A percentile compares a stretch with the other conserved stretches of the same genome.
Evolutionary conservation across 2,329 filamentous ascomycete species (phyloP).

Genomic region (Trichophyton benhamiae): DNA sequence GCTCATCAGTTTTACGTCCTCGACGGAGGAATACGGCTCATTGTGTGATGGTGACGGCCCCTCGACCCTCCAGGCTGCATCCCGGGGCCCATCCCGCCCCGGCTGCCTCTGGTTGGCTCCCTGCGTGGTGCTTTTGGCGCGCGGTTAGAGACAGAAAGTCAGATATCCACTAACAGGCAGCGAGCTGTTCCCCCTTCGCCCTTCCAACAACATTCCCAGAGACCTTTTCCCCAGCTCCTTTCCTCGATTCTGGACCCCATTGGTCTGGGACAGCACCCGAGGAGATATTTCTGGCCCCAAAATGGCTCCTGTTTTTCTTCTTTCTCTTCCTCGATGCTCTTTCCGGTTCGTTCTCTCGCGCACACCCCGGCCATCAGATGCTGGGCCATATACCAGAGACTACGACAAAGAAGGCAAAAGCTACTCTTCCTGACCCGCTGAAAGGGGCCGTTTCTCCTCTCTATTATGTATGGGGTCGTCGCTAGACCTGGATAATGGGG

Average conservation of each 20-base stretch:
- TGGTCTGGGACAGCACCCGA: not conserved
- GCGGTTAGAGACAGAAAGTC: conserved; percentile 4
- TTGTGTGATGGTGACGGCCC: not conserved
- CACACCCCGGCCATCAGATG: not conserved
- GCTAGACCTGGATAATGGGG: conserved; percentile 1
- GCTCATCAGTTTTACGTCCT: not conserved
- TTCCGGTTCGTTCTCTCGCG: not conserved
- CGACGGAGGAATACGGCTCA: not conserved
- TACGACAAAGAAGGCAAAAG: conserved; percentile 3
- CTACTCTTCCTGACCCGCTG: not conserved
- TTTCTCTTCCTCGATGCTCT: not conserved
- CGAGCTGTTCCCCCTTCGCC: not conserved
- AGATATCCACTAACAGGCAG: not conserved
- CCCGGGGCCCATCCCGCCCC: not conserved
- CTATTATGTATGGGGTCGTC: not conserved
- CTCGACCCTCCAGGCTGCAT: not conserved
- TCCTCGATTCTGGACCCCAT: not conserved
- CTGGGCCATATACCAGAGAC: conserved; percentile 1
- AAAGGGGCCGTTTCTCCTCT: conserved; percentile 1
- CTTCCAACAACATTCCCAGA: not conserved
- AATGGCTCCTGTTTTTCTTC: not conserved
- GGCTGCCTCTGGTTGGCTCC: not conserved
- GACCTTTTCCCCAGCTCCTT: not conserved
- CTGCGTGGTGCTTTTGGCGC: not conserved
- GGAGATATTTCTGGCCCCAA: not conserved